phyloP scores from a whole-genome alignment of 106 monocot genomes.

The Dendrobium nobile region DNA sequence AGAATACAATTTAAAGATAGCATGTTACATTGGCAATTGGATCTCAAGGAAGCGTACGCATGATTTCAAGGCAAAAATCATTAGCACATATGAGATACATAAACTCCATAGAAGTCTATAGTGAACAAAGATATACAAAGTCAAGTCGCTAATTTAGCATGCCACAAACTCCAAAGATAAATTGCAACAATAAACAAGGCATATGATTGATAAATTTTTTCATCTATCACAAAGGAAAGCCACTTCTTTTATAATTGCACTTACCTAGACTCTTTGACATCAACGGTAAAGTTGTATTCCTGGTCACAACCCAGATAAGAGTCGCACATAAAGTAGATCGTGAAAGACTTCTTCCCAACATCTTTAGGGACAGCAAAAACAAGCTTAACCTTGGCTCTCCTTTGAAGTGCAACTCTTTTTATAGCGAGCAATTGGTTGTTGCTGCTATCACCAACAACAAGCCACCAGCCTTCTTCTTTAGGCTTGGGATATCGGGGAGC shows the following conservation, averaged over 20 bases:
- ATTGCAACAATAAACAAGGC: neutral
- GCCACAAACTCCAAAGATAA: too few species aligned
- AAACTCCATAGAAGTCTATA: neutral
- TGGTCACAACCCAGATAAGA: slow-evolving; percentile 96
- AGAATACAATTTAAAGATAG: too few species aligned
- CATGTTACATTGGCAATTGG: too few species aligned
- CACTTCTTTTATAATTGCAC: neutral
- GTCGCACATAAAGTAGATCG: slow-evolving; percentile 90
- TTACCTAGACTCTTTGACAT: slow-evolving; percentile 43
- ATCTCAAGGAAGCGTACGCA: too few species aligned
- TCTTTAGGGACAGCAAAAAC: slow-evolving; percentile 61
- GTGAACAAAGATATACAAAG: neutral
- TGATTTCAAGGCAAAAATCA: neutral
- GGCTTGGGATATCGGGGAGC: slow-evolving; percentile 63
- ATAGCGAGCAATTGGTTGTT: slow-evolving; percentile 90
- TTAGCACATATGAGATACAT: neutral
- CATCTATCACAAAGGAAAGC: neutral
- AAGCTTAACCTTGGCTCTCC: slow-evolving; percentile 69
- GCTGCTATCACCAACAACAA: slow-evolving; percentile 73
- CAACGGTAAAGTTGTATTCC: slow-evolving; percentile 67
- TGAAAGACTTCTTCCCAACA: slow-evolving; percentile 49
- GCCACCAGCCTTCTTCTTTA: slow-evolving; percentile 99
- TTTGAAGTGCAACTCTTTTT: slow-evolving; percentile 71
- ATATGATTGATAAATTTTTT: neutral
- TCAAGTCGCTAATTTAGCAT: too few species aligned